A percentile compares a stretch with the other conserved stretches of the same genome.
These are phyloP conservation scores for Paramecium sexaurelia DNA, from an alignment of 73 alveolate species.

Conservation along the genomic window DNA sequence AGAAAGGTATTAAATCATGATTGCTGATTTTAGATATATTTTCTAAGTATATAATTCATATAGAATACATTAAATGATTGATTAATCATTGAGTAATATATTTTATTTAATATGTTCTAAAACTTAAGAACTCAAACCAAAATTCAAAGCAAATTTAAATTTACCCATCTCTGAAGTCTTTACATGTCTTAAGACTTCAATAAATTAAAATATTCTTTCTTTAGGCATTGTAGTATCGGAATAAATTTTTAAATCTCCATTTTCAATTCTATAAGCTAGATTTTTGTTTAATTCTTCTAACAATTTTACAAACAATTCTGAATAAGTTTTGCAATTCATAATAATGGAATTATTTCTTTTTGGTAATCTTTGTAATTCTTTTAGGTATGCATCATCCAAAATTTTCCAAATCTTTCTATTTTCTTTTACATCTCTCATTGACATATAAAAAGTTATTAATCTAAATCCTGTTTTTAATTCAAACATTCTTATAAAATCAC, in stretches of 20 bases:
- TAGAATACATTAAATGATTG: neutral
- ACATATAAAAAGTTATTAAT: slow-evolving; percentile 42
- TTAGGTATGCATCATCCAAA: neutral
- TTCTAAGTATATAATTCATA: neutral
- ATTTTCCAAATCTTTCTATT: neutral
- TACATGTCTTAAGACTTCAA: slow-evolving; percentile 60
- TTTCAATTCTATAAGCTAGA: slow-evolving; percentile 26
- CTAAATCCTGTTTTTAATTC: slow-evolving; percentile 42
- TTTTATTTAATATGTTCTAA: neutral
- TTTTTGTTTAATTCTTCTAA: neutral
- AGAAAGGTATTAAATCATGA: slow-evolving; percentile 44
- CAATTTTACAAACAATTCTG: slow-evolving; percentile 45
- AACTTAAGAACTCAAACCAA: slow-evolving; percentile 30
- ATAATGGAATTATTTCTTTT: slow-evolving; percentile 27
- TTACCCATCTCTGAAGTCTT: slow-evolving; percentile 62
- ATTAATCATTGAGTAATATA: slow-evolving; percentile 22
- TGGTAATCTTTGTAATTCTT: neutral
- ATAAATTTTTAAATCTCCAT: neutral
- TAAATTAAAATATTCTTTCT: slow-evolving; percentile 63
- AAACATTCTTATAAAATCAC: slow-evolving; percentile 16
- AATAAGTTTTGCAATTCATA: neutral
- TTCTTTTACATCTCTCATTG: slow-evolving; percentile 39
- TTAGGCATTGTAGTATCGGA: slow-evolving; percentile 49
- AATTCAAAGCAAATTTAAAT: slow-evolving; percentile 53
- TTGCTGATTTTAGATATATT: slow-evolving; percentile 6